Evolutionary conservation across 202 grass and related monocot species (phyloP).

Genomic region (Saccharum hybrid): DNA sequence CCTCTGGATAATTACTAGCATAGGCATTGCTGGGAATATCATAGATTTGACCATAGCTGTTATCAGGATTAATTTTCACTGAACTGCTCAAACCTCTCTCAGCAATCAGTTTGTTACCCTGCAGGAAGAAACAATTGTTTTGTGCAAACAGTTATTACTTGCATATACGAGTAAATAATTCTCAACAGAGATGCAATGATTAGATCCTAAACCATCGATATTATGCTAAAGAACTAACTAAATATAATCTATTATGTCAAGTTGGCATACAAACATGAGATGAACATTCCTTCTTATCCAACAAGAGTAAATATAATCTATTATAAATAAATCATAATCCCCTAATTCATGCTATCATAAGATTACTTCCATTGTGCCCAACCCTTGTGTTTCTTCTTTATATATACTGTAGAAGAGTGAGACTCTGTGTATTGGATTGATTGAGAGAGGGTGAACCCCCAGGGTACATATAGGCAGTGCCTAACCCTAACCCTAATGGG

Average conservation of each 20-base stretch:
- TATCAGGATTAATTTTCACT: constrained; percentile 29
- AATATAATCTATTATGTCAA: constrained; percentile 23
- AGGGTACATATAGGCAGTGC: too few relatives aligned
- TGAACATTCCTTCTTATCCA: neutral
- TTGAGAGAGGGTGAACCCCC: too few relatives aligned
- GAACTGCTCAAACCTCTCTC: constrained; percentile 38
- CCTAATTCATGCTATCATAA: neutral
- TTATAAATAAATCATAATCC: neutral
- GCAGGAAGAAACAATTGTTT: constrained; percentile 30
- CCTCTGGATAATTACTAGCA: constrained; percentile 44
- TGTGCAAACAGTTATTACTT: constrained; percentile 16
- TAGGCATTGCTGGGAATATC: constrained; percentile 23
- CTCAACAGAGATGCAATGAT: constrained; percentile 5
- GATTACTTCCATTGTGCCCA: neutral
- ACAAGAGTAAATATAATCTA: neutral
- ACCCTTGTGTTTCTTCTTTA: neutral
- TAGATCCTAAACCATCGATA: constrained; percentile 5
- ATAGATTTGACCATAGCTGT: constrained; percentile 32
- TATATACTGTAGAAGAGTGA: too few relatives aligned
- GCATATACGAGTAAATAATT: constrained; percentile 30
- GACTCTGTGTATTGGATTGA: too few relatives aligned
- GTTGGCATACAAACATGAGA: constrained; percentile 1
- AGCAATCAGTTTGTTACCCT: constrained; percentile 47
- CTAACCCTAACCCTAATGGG: too few relatives aligned
- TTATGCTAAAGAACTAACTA: constrained; percentile 6